Evolutionary conservation across 495 filamentous ascomycete species (phyloP).

Genomic region (Hyaloscypha hepaticicola): DNA sequence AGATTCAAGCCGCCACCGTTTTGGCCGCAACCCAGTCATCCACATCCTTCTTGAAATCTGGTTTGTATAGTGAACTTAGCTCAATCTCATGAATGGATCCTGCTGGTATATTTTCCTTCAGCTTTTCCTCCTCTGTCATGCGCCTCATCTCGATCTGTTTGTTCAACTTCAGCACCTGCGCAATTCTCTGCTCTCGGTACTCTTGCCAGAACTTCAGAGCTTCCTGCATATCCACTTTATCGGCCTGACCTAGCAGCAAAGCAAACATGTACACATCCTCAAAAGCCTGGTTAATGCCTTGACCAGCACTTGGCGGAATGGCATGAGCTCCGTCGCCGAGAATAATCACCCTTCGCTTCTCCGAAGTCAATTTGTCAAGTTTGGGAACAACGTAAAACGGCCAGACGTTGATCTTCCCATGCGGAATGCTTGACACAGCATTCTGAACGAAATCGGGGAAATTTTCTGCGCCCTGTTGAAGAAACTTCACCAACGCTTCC

Average conservation of each 20-base stretch:
- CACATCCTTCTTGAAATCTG: slow-evolving; percentile 15
- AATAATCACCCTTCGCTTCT: slow-evolving; percentile 19
- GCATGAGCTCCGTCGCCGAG: slow-evolving; percentile 47
- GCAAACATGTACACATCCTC: slow-evolving; percentile 38
- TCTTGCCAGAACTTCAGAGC: slow-evolving; percentile 20
- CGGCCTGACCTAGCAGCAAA: slow-evolving; percentile 20
- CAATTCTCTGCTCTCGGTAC: slow-evolving; percentile 18
- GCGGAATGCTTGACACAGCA: slow-evolving; percentile 8
- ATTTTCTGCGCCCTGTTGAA: slow-evolving; percentile 8
- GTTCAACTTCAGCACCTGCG: slow-evolving; percentile 17
- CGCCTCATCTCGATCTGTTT: slow-evolving; percentile 14
- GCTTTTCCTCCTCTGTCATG: slow-evolving; percentile 23
- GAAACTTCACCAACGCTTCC: slow-evolving; percentile 15
- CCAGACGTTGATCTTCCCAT: slow-evolving; percentile 23
- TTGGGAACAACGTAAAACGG: slow-evolving; percentile 25
- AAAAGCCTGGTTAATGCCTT: slow-evolving; percentile 40
- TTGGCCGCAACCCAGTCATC: slow-evolving; percentile 2
- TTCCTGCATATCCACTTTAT: slow-evolving; percentile 18
- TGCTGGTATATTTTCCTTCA: background rate
- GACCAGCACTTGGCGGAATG: slow-evolving; percentile 41
- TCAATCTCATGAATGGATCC: slow-evolving; percentile 11
- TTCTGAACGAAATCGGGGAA: slow-evolving; percentile 22
- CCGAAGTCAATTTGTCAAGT: slow-evolving; percentile 22
- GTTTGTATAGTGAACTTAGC: slow-evolving; percentile 16
- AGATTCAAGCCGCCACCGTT: background rate